Base-by-base conservation (phyloP, 192 early-diverging fungal species). In the Backusella mclennaniae region DNA sequence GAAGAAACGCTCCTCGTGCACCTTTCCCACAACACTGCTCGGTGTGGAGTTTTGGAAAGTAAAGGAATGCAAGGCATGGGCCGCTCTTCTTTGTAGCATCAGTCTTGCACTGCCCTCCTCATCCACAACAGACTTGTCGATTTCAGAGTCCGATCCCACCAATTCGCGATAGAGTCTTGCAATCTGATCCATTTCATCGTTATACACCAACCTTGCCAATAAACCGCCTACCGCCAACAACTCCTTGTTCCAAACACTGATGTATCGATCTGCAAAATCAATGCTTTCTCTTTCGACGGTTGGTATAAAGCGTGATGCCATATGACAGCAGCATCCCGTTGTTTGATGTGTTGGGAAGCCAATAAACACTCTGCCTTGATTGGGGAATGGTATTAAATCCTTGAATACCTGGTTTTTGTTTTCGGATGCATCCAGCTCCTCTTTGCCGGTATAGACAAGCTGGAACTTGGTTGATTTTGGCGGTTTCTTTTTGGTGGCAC, bases 271-370 rank as follows among this genome's bases (percentile, higher is more conserved):
- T 6, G 94, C 94, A 87, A 97, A 96, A 69, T 97, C 96, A 35
- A 97, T 89, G 14, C 85, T 88, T 79, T 97, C 96, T 63, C 96
- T 89, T 73, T 97, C 95, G 4, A 97, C 96, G 6, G 96, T 97
- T 0, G 95, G 96, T 73, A 97, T 97, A 33, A 97, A 86, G 44
- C 94, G 89, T 11, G 90, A 93, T 11, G 93, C 92, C 38, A 96
- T 77, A 69, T 95, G 95, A 33, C 89, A 87, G 26, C 86, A 87
- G 76, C 90, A 93, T 21, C 96, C 95, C 1, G 95, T 96, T 0
- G 96, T 97, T 77, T 97, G 96, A 69, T 94, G 91, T 4, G 96
- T 97, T 0, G 94, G 94, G 73, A 96, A 94, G 0, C 96, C 95
- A 66, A 97, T 97, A 76, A 95, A 96, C 12, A 96, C 88, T 15